Conservation (phyloP, 2,329 filamentous ascomycete genomes). For the Cryoendolithus antarcticus region DNA sequence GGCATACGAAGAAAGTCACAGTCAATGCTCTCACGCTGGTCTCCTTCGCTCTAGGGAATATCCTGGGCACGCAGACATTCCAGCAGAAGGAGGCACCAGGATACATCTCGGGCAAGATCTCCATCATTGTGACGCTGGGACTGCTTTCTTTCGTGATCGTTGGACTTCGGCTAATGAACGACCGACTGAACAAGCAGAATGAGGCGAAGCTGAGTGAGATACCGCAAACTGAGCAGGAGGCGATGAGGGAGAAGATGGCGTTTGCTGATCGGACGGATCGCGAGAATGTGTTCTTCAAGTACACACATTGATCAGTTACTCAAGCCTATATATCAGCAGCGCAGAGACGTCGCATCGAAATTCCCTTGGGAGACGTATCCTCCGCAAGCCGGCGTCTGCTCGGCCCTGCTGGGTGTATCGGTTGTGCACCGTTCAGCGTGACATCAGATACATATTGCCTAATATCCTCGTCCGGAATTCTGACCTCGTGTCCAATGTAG, state of each 20-base stretch:
- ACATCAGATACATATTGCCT: too few relatives aligned
- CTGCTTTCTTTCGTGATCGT: constrained; percentile 20
- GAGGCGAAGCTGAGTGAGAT: constrained; percentile 15
- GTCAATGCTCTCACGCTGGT: constrained; percentile 35
- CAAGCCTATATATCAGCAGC: too few relatives aligned
- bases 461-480: too few relatives aligned
- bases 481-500: too few relatives aligned
- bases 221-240: constrained; percentile 15
- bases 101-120: constrained; percentile 16
- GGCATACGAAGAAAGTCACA: constrained; percentile 39
- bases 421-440: too few relatives aligned
- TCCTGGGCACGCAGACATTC: constrained; percentile 34
- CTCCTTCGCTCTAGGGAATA: constrained; percentile 32
- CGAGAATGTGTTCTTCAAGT: constrained; percentile 12
- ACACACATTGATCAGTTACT: constrained; percentile 3
- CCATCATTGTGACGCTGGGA: constrained; percentile 13
- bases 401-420: too few relatives aligned
- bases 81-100: constrained; percentile 30
- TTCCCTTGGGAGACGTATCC: too few relatives aligned
- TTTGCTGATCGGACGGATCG: constrained; percentile 12
- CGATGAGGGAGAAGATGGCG: constrained; percentile 17
- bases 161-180: constrained; percentile 21
- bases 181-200: constrained; percentile 17
- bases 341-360: too few relatives aligned
- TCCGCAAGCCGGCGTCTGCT: too few relatives aligned